phyloP scores from a whole-genome alignment of 257 asterid genomes.

The Rubia yunnanensis region DNA sequence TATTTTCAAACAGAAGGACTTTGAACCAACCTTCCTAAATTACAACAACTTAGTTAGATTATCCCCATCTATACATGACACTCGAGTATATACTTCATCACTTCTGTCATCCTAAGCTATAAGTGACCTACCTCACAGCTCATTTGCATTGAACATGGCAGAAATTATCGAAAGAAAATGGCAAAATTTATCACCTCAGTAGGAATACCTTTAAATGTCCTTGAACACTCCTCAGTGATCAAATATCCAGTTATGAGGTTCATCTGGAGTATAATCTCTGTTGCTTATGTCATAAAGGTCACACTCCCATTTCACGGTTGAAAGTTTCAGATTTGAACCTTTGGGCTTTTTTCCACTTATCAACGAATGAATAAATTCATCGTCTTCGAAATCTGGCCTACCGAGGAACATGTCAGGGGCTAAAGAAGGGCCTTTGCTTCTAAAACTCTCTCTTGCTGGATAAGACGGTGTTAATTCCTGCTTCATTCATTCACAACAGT shows the following conservation, averaged over 20 bases:
- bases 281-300: constrained; percentile 57
- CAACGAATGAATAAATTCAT: constrained; percentile 23
- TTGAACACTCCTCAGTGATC: constrained; percentile 22
- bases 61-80: no score
- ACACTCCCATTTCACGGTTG: constrained; percentile 52
- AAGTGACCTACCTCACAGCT: not conserved
- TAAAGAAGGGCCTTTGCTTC: constrained; percentile 24
- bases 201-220: constrained; percentile 4
- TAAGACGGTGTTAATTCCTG: constrained; percentile 14
- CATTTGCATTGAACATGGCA: no score
- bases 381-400: constrained; percentile 10
- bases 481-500: constrained; percentile 12
- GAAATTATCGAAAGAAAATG: not conserved
- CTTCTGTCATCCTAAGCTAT: not conserved
- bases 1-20: not conserved
- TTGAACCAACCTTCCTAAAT: no score
- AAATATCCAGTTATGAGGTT: constrained; percentile 66
- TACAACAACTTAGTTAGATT: no score
- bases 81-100: not conserved
- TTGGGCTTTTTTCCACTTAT: constrained; percentile 13
- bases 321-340: constrained; percentile 49
- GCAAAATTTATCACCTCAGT: not conserved
- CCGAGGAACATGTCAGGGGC: constrained; percentile 25
- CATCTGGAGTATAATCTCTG: constrained; percentile 43
- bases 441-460: constrained; percentile 25